Percentiles rank a stretch among this genome's conserved stretches.
phyloP scores from a whole-genome alignment of 164 flowering plant genomes.

The Vitis labrusca region DNA sequence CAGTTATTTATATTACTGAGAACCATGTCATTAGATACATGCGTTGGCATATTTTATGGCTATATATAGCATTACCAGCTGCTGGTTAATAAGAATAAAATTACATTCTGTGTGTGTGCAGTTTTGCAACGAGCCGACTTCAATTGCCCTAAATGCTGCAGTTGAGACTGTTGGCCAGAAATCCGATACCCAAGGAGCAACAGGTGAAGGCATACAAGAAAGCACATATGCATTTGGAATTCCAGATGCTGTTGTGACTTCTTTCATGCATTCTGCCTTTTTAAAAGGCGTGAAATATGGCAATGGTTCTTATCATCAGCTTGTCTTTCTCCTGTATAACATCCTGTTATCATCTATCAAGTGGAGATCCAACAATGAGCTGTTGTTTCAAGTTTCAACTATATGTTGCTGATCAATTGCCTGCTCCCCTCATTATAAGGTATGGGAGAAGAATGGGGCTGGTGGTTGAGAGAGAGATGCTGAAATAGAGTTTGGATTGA shows the following conservation, averaged over 20 bases:
- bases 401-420: too few species aligned
- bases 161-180: constrained; percentile 35
- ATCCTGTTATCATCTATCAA: too few species aligned
- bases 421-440: too few species aligned
- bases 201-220: not conserved
- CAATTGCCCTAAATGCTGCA: constrained; percentile 78
- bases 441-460: too few species aligned
- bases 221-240: constrained; percentile 34
- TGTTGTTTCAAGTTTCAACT: too few species aligned
- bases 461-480: too few species aligned
- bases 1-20: too few species aligned
- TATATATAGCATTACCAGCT: too few species aligned
- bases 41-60: too few species aligned
- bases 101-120: constrained; percentile 26
- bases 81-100: not conserved
- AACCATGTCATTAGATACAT: too few species aligned
- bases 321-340: constrained; percentile 52
- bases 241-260: constrained; percentile 37
- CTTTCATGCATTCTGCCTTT: constrained; percentile 44
- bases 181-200: constrained; percentile 25
- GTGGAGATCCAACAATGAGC: too few species aligned
- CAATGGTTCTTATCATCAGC: constrained; percentile 57
- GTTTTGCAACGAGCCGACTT: constrained; percentile 68
- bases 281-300: constrained; percentile 69
- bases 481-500: too few species aligned